Conservation (phyloP, 192 early-diverging fungal genomes). For the Backusella tarrabulga region DNA sequence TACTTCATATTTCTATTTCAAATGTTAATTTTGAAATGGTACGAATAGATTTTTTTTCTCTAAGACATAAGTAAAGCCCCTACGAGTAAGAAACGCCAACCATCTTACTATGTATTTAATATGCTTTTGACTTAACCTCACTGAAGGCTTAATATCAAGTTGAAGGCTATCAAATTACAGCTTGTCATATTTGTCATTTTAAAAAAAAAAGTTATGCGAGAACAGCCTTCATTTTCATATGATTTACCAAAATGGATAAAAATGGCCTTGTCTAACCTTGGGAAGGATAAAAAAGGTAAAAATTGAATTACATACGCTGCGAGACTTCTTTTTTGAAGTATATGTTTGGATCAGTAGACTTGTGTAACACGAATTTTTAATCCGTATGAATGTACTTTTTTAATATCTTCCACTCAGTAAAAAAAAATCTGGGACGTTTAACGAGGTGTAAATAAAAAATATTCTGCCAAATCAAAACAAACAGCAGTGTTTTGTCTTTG, state of each 20-base stretch:
- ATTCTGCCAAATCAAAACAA: background rate
- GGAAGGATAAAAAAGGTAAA: background rate
- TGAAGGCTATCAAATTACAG: background rate
- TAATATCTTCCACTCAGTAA: background rate
- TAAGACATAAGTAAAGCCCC: background rate
- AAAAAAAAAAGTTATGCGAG: background rate
- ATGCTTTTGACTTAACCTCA: background rate
- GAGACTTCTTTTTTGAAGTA: background rate
- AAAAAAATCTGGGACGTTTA: background rate
- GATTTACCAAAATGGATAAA: background rate
- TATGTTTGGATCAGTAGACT: background rate
- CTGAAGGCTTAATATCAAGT: background rate
- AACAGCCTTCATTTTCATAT: background rate
- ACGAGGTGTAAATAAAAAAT: background rate
- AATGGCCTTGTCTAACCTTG: background rate
- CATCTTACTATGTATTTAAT: background rate
- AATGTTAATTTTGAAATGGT: too few species aligned
- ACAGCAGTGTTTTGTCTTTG: background rate
- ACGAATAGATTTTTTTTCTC: too few species aligned
- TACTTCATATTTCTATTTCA: too few species aligned
- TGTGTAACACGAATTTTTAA: background rate
- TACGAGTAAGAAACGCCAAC: background rate
- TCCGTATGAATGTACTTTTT: background rate
- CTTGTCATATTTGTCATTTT: background rate
- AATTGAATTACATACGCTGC: background rate